Evolutionary conservation across 2,329 filamentous ascomycete species (phyloP).

Genomic region (Penicillium sp.): DNA sequence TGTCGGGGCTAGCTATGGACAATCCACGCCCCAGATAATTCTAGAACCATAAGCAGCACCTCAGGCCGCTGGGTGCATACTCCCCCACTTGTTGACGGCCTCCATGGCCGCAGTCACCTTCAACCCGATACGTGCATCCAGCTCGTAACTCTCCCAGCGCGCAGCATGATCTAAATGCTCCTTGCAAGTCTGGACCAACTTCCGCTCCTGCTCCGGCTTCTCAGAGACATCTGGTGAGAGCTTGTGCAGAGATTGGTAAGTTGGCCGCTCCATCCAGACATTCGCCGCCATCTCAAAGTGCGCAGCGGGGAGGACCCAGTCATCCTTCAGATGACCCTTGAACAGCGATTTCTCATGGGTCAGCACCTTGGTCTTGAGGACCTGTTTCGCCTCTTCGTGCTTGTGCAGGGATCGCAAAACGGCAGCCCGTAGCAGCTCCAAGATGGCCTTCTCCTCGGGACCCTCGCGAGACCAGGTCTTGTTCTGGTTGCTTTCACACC

Average conservation of each 20-base stretch:
- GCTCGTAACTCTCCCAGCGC: slow-evolving; percentile 62
- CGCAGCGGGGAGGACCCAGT: slow-evolving; percentile 71
- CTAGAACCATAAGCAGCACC: not conserved
- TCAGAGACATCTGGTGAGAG: slow-evolving; percentile 7
- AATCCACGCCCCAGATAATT: not conserved
- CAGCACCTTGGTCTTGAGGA: slow-evolving; percentile 66
- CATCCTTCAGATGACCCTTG: slow-evolving; percentile 53
- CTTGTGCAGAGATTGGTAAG: slow-evolving; percentile 39
- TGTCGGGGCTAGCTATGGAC: not conserved
- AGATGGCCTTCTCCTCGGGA: slow-evolving; percentile 64
- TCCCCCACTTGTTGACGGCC: slow-evolving; percentile 48
- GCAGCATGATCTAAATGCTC: slow-evolving; percentile 59
- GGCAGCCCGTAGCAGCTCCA: slow-evolving; percentile 66
- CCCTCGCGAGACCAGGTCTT: slow-evolving; percentile 54
- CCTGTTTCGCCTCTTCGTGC: slow-evolving; percentile 63
- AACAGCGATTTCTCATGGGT: slow-evolving; percentile 56
- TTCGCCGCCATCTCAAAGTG: slow-evolving; percentile 86
- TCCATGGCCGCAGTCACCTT: slow-evolving; percentile 51
- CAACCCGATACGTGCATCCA: slow-evolving; percentile 59
- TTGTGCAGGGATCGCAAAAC: slow-evolving; percentile 65
- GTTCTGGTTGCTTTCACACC: slow-evolving; percentile 64
- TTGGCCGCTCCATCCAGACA: slow-evolving; percentile 68
- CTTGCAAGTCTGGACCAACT: slow-evolving; percentile 54
- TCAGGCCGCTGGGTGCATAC: slow-evolving; percentile 22
- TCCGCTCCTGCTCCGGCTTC: slow-evolving; percentile 29